Percentiles rank a stretch among this genome's conserved stretches.
phyloP scores from a whole-genome alignment of 2,329 filamentous ascomycete genomes.

The Fusarium pilosicola region DNA sequence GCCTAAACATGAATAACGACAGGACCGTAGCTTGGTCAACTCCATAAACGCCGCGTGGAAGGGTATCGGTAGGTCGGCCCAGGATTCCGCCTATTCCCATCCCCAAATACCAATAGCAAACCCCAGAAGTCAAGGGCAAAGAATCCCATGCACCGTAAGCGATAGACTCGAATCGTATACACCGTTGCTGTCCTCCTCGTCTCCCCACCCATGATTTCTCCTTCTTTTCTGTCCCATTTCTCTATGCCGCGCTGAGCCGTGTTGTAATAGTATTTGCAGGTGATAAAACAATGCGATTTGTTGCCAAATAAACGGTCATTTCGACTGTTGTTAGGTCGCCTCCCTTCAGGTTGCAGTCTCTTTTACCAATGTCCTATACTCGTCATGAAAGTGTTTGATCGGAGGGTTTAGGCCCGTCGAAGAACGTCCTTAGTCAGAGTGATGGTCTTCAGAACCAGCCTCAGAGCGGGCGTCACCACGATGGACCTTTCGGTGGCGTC shows the following conservation, averaged over 20 bases:
- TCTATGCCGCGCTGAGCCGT: slow-evolving; percentile 44
- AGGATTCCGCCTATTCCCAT: slow-evolving; percentile 34
- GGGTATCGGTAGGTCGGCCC: slow-evolving; percentile 45
- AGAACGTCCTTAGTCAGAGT: slow-evolving; percentile 61
- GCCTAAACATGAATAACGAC: slow-evolving; percentile 22
- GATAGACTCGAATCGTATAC: slow-evolving; percentile 47
- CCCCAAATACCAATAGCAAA: slow-evolving; percentile 33
- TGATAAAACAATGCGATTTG: slow-evolving; percentile 36
- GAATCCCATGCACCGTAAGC: slow-evolving; percentile 40
- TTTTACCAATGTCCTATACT: neutral
- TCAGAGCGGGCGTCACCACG: slow-evolving; percentile 73
- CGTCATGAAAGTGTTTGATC: slow-evolving; percentile 19
- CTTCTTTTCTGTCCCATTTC: slow-evolving; percentile 42
- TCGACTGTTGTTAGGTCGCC: slow-evolving; percentile 7
- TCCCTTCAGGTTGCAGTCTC: slow-evolving; percentile 4
- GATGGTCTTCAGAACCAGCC: slow-evolving; percentile 70
- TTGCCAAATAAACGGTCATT: slow-evolving; percentile 23
- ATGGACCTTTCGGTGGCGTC: slow-evolving; percentile 96
- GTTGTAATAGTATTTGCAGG: slow-evolving; percentile 39
- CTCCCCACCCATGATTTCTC: slow-evolving; percentile 29
- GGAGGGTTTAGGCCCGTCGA: neutral
- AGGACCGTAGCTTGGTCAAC: slow-evolving; percentile 27
- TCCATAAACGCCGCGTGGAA: slow-evolving; percentile 42
- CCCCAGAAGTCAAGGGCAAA: slow-evolving; percentile 29
- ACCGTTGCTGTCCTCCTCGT: slow-evolving; percentile 34